These are phyloP conservation scores for sunflower (Helianthus annuus) DNA, from an alignment of 129 eudicot species.

Conservation along the genomic window DNA sequence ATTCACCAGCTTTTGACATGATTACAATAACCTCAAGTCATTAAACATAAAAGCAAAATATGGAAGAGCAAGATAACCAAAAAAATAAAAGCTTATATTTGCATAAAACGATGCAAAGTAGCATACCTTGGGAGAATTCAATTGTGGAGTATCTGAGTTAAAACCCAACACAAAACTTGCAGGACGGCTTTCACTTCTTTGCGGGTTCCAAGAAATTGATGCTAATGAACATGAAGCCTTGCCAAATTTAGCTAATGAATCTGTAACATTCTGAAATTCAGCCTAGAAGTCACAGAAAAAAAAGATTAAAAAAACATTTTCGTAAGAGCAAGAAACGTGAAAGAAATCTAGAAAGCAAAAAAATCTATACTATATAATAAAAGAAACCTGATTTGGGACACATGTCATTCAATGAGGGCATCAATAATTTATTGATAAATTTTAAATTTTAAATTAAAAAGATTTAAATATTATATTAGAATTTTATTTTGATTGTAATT, in stretches of 20 bases:
- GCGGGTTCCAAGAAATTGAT: slow-evolving; percentile 87
- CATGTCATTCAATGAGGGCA: no score
- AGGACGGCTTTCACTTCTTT: slow-evolving; percentile 61
- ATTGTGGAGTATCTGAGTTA: slow-evolving; percentile 57
- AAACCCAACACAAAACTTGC: slow-evolving; percentile 82
- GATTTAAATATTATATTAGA: no score
- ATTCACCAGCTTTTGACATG: no score
- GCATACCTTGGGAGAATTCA: slow-evolving; percentile 86
- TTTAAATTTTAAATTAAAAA: no score
- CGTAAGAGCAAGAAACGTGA: slow-evolving; percentile 5
- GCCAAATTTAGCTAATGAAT: slow-evolving; percentile 67
- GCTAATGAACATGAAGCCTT: slow-evolving; percentile 69
- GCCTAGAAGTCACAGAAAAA: slow-evolving; percentile 50
- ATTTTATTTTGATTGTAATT: no score
- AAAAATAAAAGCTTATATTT: neutral
- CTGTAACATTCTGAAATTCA: slow-evolving; percentile 84
- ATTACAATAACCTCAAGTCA: neutral
- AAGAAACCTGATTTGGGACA: no score
- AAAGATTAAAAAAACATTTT: neutral
- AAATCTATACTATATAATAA: no score
- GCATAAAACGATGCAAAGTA: neutral
- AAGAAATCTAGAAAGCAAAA: neutral
- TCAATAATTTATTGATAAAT: no score
- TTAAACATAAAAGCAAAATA: no score
- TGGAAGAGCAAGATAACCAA: slow-evolving; percentile 11